Conservation (phyloP, 208 protist species). For the Leishmania tropica region DNA sequence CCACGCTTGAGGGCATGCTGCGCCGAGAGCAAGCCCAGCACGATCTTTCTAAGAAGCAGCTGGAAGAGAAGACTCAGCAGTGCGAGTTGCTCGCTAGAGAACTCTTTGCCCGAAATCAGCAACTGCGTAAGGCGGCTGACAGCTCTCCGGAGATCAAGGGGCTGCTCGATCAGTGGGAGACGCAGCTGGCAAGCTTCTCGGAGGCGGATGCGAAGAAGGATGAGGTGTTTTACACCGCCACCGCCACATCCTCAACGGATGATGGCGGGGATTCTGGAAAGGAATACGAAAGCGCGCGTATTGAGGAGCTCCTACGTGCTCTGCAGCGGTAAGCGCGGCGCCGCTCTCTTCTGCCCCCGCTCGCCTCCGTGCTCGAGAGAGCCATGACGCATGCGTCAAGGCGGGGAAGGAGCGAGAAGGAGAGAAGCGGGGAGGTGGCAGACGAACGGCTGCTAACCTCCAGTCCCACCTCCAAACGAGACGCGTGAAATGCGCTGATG, state of each 20-base stretch:
- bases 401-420: neutral
- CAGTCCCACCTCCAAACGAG: neutral
- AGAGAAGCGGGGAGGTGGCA: neutral
- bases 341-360: neutral
- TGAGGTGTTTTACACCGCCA: constrained; percentile 14
- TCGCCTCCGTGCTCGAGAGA: neutral
- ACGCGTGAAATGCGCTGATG: neutral
- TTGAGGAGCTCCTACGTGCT: constrained; percentile 31
- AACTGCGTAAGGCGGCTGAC: constrained; percentile 31
- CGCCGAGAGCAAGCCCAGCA: constrained; percentile 59
- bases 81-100: constrained; percentile 30
- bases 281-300: constrained; percentile 34
- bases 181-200: constrained; percentile 30
- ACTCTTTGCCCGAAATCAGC: constrained; percentile 32
- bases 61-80: constrained; percentile 44
- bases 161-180: constrained; percentile 34
- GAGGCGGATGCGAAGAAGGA: constrained; percentile 25
- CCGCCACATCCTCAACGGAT: constrained; percentile 16
- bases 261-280: constrained; percentile 23
- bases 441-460: neutral
- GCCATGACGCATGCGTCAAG: neutral
- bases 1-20: constrained; percentile 64
- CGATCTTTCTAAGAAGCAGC: constrained; percentile 40
- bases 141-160: constrained; percentile 21
- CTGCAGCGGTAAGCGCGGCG: constrained; percentile 12